Base-by-base conservation (phyloP, 495 filamentous ascomycete species). In the Annulohypoxylon maeteangense region DNA sequence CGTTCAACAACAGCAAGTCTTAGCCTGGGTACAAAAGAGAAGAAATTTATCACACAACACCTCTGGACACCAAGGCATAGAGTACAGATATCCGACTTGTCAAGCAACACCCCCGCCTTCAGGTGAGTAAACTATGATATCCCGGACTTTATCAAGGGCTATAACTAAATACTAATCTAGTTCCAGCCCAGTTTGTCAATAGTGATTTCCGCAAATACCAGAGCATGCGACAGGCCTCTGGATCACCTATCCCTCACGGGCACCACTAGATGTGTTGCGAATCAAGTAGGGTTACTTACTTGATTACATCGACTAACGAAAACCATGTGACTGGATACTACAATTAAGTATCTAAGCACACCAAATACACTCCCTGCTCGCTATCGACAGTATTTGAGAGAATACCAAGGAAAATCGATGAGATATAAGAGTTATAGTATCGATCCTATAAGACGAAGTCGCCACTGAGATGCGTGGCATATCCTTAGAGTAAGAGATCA, bases 21-120 rank as follows among this genome's bases (percentile, higher is more conserved):
- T 76, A 18, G 65, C 56, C 25, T 60, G 67, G 55, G 57, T 78
- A 59, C 75, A 71, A 42, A 76, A 78, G 63, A 78, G 56, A 34
- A 70, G 68, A 54, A 38, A 31, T 20, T 22, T 64, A 16, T 38
- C 65, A 42, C 67, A 62, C 11, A 65, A 58, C 25, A 18, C 61
- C 27, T 32, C 62, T 12, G 45, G 31, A 22, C 67, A 68, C 16
- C 68, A 68, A 42, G 38, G 38, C 18, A 14, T 70, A 12, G 70
- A 72, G 14, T 64, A 68, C 53, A 58, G 51, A 11, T 74, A 72
- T 34, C 48, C 40, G 6, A 34, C 44, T 14, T 74, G 66, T 63
- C 67, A 70, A 22, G 61, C 65, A 27, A 70, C 73, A 45, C 72
- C 65, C 25, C 62, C 74, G 11, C 48, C 64, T 16, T 58, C 75